Conservation (phyloP, 805 yeast genomes). For the Yarrowia sp. region DNA sequence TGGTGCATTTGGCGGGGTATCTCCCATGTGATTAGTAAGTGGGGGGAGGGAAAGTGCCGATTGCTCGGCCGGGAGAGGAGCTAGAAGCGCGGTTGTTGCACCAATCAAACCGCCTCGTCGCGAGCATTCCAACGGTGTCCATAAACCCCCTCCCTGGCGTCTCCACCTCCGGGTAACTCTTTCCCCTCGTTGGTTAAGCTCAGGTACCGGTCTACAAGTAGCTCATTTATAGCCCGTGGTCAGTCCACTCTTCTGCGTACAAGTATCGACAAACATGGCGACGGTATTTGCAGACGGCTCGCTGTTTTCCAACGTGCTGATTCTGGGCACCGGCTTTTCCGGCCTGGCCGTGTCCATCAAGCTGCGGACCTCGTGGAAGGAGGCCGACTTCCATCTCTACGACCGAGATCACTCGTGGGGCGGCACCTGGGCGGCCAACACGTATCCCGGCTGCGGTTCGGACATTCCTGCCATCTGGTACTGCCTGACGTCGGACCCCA, state of each 20-base stretch:
- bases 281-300: slow-evolving; percentile 33
- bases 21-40: slow-evolving; percentile 1
- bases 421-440: slow-evolving; percentile 44
- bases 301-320: slow-evolving; percentile 29
- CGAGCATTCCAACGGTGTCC: background rate
- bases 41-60: background rate
- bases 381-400: slow-evolving; percentile 40
- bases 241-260: background rate
- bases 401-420: slow-evolving; percentile 42
- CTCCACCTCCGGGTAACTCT: background rate
- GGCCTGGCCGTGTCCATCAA: slow-evolving; percentile 39
- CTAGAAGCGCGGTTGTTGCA: too few species aligned
- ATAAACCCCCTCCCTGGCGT: too few species aligned
- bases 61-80: background rate
- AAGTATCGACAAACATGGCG: slow-evolving; percentile 10
- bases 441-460: slow-evolving; percentile 44
- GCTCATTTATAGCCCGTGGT: slow-evolving; percentile 2
- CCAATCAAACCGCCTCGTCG: background rate
- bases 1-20: too few species aligned
- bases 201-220: background rate
- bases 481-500: slow-evolving; percentile 42
- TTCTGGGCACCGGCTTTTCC: slow-evolving; percentile 36
- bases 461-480: slow-evolving; percentile 44
- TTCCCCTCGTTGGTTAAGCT: slow-evolving; percentile 12
- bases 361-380: slow-evolving; percentile 26